Percentiles rank a stretch among this genome's conserved stretches.
Evolutionary conservation across 2,329 filamentous ascomycete species (phyloP).

Genomic region (Dendryphion nanum): DNA sequence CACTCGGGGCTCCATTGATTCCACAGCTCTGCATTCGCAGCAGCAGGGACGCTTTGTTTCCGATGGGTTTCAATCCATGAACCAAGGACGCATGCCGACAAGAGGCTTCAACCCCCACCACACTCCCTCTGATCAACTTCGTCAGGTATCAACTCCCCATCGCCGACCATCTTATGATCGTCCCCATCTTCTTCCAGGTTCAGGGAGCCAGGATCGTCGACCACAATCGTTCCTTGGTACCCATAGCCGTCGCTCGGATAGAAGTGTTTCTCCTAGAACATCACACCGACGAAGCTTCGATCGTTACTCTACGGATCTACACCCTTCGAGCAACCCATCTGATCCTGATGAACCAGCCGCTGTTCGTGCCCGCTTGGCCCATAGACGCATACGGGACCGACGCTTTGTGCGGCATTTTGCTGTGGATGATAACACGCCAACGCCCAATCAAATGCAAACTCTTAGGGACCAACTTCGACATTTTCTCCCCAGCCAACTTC

Average conservation of each 20-base stretch:
- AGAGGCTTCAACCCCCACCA: slow-evolving; percentile 6
- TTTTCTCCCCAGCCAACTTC: slow-evolving; percentile 24
- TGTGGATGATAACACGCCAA: slow-evolving; percentile 25
- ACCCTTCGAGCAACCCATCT: slow-evolving; percentile 18
- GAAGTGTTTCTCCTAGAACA: slow-evolving; percentile 25
- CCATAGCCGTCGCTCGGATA: slow-evolving; percentile 21
- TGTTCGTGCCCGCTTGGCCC: slow-evolving; percentile 14
- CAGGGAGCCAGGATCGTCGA: slow-evolving; percentile 13
- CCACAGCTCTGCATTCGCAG: slow-evolving; percentile 1
- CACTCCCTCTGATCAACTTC: slow-evolving; percentile 10
- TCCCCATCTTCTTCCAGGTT: slow-evolving; percentile 9
- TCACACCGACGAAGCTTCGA: slow-evolving; percentile 34
- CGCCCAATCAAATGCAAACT: slow-evolving; percentile 23
- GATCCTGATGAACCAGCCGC: slow-evolving; percentile 25
- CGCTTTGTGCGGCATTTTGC: slow-evolving; percentile 2
- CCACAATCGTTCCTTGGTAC: slow-evolving; percentile 7
- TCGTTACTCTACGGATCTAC: slow-evolving; percentile 26
- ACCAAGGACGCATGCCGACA: slow-evolving; percentile 4
- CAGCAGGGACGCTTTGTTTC: slow-evolving; percentile 1
- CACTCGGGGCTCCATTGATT: slow-evolving; percentile 6
- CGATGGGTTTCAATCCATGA: no score
- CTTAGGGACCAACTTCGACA: slow-evolving; percentile 28
- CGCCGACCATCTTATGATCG: slow-evolving; percentile 15
- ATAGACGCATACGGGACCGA: slow-evolving; percentile 1
- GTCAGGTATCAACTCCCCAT: slow-evolving; percentile 10